phyloP scores from a whole-genome alignment of 805 yeast genomes.

The Pichia phayaonensis region DNA sequence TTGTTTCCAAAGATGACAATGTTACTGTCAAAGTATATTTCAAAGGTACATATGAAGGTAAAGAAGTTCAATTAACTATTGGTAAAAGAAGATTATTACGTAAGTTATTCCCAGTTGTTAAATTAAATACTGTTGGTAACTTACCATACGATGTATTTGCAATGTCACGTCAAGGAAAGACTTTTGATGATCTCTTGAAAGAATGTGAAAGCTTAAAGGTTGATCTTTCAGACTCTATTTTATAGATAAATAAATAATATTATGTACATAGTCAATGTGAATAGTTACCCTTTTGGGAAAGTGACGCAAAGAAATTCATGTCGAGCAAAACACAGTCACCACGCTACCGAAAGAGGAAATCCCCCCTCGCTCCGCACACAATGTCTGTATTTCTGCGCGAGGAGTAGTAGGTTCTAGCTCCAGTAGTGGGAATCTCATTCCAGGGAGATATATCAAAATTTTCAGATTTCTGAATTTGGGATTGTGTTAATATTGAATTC shows the following conservation, averaged over 20 bases:
- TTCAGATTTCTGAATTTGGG: background rate
- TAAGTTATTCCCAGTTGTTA: constrained; percentile 45
- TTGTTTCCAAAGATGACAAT: constrained; percentile 25
- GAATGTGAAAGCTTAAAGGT: constrained; percentile 38
- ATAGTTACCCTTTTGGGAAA: constrained; percentile 1
- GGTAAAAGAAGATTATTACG: constrained; percentile 61
- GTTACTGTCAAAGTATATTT: constrained; percentile 38
- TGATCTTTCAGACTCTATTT: constrained; percentile 27
- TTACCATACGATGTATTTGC: constrained; percentile 43
- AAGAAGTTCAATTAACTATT: constrained; percentile 42
- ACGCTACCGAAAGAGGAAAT: background rate
- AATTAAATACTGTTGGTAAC: constrained; percentile 33
- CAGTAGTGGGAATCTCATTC: background rate
- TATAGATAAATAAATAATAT: constrained; percentile 1
- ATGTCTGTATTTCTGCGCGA: background rate
- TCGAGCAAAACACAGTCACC: background rate
- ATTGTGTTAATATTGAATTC: background rate
- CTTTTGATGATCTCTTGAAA: constrained; percentile 41
- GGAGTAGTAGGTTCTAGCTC: background rate
- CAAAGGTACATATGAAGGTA: constrained; percentile 35
- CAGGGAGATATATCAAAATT: background rate
- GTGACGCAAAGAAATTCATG: background rate
- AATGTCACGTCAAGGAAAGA: constrained; percentile 34
- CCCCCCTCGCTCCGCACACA: constrained; percentile 8
- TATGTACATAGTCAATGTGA: background rate